phyloP scores from a whole-genome alignment of 495 filamentous ascomycete species.

The Thozetella sp. region DNA sequence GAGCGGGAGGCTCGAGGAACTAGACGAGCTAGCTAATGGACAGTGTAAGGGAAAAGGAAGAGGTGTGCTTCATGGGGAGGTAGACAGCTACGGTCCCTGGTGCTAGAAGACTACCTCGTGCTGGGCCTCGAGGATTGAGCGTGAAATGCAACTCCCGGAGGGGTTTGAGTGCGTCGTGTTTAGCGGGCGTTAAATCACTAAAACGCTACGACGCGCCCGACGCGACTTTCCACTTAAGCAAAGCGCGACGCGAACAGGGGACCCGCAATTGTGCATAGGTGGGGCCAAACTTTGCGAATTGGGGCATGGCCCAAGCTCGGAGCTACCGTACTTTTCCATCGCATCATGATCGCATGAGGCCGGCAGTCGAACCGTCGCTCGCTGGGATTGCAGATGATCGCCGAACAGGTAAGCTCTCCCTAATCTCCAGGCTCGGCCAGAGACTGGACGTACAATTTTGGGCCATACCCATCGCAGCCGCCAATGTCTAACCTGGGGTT shows the following conservation, averaged over 20 bases:
- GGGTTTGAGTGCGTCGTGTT: background rate
- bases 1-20: too few relatives aligned
- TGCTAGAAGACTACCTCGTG: background rate
- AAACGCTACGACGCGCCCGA: constrained; percentile 6
- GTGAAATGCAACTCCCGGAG: background rate
- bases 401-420: too few relatives aligned
- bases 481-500: too few relatives aligned
- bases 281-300: background rate
- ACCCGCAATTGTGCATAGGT: background rate
- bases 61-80: background rate
- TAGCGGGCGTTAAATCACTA: constrained; percentile 5
- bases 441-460: too few relatives aligned
- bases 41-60: background rate
- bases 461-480: too few relatives aligned
- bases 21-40: too few relatives aligned
- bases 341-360: background rate
- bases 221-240: constrained; percentile 10
- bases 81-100: background rate
- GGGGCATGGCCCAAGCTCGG: background rate
- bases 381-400: too few relatives aligned
- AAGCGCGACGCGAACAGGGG: background rate
- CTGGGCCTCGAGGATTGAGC: background rate
- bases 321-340: background rate
- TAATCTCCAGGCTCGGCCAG: too few relatives aligned
- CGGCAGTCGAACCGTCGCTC: too few relatives aligned